Evolutionary conservation across 768 basidiomycete genomes (phyloP), one percentile per base, ranked within the genome.

Genomic region (Cystoderma amianthinum): DNA sequence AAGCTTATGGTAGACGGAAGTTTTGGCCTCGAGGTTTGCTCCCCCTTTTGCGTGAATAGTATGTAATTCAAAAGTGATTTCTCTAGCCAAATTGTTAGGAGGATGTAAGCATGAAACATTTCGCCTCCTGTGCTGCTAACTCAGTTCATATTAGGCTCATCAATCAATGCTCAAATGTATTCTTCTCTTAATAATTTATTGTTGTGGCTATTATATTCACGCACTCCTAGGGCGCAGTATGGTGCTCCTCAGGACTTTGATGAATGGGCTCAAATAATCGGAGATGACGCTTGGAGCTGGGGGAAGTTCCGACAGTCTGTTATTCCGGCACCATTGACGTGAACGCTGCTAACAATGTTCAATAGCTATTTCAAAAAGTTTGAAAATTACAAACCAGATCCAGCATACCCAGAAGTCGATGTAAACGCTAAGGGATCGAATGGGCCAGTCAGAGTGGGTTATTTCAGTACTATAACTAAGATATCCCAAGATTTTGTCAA

Each of bases 1-100:
- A 69, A 44, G 74, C 76, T 2, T 63, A 61, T 23, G 68, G 69
- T 15, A 63, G 62, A 50, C 63, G 59, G 45, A 64, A 68, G 25
- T 80, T 65, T 42, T 85, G 80, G 78, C 84, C 85, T 0, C 63
- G 85, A 63, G 84, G 83, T 81, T n/a, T n/a, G n/a, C n/a, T n/a
- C n/a, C n/a, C n/a, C n/a, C n/a, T n/a, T n/a, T n/a, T n/a, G n/a
- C n/a, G n/a, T n/a, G n/a, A n/a, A n/a, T n/a, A n/a, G n/a, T n/a
- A n/a, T n/a, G n/a, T n/a, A n/a, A n/a, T n/a, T n/a, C n/a, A n/a
- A n/a, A 33, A 6, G 4, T 7, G 20, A 13, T 21, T 2, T 11
- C 39, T n/a, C n/a, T n/a, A 85, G 83, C 62, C 1, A 84, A 78
- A 51, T 63, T 87, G 54, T 69, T 88, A 4, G 85, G 85, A 17